A percentile compares a stretch with the other conserved stretches of the same genome.
Conservation (phyloP, 768 basidiomycete species). For the Boletus rufocinnamomeus region DNA sequence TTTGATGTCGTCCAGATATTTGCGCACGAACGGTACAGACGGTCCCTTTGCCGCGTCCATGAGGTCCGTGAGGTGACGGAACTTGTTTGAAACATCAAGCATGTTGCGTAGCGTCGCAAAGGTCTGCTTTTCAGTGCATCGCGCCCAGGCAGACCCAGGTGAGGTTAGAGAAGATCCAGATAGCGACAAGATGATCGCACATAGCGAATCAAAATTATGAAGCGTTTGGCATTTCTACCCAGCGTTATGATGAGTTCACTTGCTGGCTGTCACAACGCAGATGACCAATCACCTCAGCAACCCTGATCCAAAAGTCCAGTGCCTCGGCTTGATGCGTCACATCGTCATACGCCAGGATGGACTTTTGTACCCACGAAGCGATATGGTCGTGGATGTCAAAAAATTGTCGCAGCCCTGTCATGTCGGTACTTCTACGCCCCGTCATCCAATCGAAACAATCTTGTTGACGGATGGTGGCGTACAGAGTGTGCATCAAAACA, state of each 20-base stretch:
- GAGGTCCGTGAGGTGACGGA: constrained; percentile 46
- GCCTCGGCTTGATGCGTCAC: constrained; percentile 57
- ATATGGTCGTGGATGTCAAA: constrained; percentile 63
- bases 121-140: constrained; percentile 50
- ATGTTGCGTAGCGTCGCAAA: constrained; percentile 55
- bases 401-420: constrained; percentile 53
- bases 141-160: constrained; percentile 67
- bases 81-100: constrained; percentile 52
- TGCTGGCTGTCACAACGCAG: background rate
- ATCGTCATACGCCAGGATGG: constrained; percentile 53
- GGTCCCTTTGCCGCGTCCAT: constrained; percentile 47
- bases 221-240: constrained; percentile 61
- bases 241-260: background rate
- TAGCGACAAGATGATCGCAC: constrained; percentile 63
- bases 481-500: constrained; percentile 70
- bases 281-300: constrained; percentile 61
- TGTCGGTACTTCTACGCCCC: constrained; percentile 35
- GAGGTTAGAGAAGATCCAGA: constrained; percentile 59
- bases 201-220: constrained; percentile 69
- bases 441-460: constrained; percentile 74
- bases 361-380: constrained; percentile 65
- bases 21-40: constrained; percentile 68
- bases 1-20: constrained; percentile 61
- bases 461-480: constrained; percentile 64
- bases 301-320: constrained; percentile 75